Base-by-base conservation (phyloP, 768 basidiomycete species). In the Rhizopogon vesiculosus region DNA sequence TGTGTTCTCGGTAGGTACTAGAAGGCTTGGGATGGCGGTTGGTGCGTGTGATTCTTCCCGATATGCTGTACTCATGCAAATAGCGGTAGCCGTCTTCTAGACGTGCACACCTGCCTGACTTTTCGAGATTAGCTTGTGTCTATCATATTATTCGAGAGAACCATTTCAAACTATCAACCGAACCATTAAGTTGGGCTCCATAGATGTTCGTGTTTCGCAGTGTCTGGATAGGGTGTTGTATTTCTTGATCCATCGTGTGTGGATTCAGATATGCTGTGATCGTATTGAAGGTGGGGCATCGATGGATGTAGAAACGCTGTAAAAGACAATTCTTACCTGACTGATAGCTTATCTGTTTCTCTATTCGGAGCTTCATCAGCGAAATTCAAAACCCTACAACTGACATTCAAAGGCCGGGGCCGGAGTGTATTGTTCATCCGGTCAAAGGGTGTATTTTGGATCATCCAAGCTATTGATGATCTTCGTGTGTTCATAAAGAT, bases 401-500 rank as follows among this genome's bases (percentile, higher is more conserved):
- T 35, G 16, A 8, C 19, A 25, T 38, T 49, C 9, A 15, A 6
- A 22, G 15, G 25, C 25, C 4, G 25, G 25, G 25, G 4, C 25
- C 3, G 25, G 13, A 49, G 35, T 15, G 9, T 33, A 7, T 33
- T 33, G 6, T 7, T 10, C 25, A 25, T 25, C 25, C 25, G 25
- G 31, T 33, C 31, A 33, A 33, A 33, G 50, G 44, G 56, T 55
- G 56, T 59, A 64, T 10, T 59, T 53, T 16, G 72, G 69, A 56
- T 80, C 80, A 10, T 33, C 31, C 31, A 33, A 33, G 31, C 31
- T 33, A 3, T 33, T 33, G 31, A 33, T 75, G 38, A 69, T 62
- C 45, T 68, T 61, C 0, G 79, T 80, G 7, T 73, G 75, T 28
- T 69, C 40, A 51, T 77, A 69, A 59, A 73, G 63, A 48, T 33